phyloP scores from a whole-genome alignment of 768 basidiomycete genomes.

The Tylopilus plumbeoviolaceoides region DNA sequence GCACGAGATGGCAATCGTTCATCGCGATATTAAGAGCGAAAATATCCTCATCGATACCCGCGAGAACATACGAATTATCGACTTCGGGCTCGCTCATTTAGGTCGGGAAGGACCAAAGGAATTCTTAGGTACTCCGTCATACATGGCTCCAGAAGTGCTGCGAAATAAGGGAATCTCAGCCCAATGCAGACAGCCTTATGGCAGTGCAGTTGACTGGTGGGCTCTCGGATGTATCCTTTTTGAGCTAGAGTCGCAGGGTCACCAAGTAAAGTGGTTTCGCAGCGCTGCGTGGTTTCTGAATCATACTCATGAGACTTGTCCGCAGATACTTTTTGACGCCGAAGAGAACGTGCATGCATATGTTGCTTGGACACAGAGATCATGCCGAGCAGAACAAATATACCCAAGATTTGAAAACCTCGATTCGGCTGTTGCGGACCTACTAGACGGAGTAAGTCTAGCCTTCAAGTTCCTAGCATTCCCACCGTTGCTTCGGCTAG shows the following conservation, averaged over 20 bases:
- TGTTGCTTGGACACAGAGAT: constrained; percentile 15
- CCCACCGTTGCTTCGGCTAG: background rate
- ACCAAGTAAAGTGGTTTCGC: constrained; percentile 26
- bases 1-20: constrained; percentile 59
- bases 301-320: background rate
- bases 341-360: constrained; percentile 21
- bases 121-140: constrained; percentile 33
- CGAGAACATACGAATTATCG: constrained; percentile 39
- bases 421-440: constrained; percentile 15
- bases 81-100: constrained; percentile 37
- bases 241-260: constrained; percentile 31
- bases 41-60: constrained; percentile 56
- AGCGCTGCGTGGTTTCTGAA: background rate
- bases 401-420: constrained; percentile 27
- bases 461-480: background rate
- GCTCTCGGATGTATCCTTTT: constrained; percentile 38
- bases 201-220: constrained; percentile 39
- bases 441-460: constrained; percentile 32
- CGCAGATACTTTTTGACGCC: constrained; percentile 32
- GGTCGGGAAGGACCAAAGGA: constrained; percentile 10
- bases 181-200: constrained; percentile 23
- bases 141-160: constrained; percentile 41
- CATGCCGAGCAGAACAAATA: constrained; percentile 2
- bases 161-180: constrained; percentile 17
- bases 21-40: constrained; percentile 67